Conservation (phyloP, 1,139 yeast genomes). For the Hyphopichia wangnamkhiaoensis region DNA sequence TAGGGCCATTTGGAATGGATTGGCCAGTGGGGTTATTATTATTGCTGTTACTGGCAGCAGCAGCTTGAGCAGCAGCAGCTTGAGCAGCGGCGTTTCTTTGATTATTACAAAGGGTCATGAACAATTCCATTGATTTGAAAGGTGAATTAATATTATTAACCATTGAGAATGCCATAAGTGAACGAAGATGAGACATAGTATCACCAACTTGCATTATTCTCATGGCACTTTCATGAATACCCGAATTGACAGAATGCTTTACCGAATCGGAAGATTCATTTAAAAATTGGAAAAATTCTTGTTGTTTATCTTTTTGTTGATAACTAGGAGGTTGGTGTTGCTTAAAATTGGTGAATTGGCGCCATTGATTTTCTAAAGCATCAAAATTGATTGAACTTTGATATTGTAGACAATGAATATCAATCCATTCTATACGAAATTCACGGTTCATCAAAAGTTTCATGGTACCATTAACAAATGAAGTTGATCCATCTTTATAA, state of each 20-base stretch:
- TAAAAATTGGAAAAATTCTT: conserved; percentile 26
- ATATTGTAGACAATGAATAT: conserved; percentile 47
- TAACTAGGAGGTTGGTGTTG: conserved; percentile 11
- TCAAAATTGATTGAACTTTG: conserved; percentile 26
- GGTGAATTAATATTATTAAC: conserved; percentile 53
- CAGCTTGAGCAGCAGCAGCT: conserved; percentile 5
- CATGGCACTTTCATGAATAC: conserved; percentile 66
- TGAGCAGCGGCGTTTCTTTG: conserved; percentile 11
- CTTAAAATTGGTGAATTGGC: conserved; percentile 8
- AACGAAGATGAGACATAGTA: conserved; percentile 68
- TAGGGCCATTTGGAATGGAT: conserved; percentile 3
- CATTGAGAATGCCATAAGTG: conserved; percentile 60
- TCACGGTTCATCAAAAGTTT: conserved; percentile 62
- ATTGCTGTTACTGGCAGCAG: conserved; percentile 2
- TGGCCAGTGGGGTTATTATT: conserved; percentile 7
- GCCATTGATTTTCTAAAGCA: conserved; percentile 30
- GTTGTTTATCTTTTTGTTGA: conserved; percentile 18
- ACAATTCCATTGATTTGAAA: conserved; percentile 56
- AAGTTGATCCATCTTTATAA: conserved; percentile 69
- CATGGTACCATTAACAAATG: conserved; percentile 59
- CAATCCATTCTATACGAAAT: conserved; percentile 71
- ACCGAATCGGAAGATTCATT: conserved; percentile 25
- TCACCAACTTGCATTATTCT: conserved; percentile 73
- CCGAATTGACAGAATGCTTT: conserved; percentile 41
- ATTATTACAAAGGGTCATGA: conserved; percentile 33